Base-by-base conservation (phyloP, 1,284 basidiomycete genomes). In the Trametes sp. region DNA sequence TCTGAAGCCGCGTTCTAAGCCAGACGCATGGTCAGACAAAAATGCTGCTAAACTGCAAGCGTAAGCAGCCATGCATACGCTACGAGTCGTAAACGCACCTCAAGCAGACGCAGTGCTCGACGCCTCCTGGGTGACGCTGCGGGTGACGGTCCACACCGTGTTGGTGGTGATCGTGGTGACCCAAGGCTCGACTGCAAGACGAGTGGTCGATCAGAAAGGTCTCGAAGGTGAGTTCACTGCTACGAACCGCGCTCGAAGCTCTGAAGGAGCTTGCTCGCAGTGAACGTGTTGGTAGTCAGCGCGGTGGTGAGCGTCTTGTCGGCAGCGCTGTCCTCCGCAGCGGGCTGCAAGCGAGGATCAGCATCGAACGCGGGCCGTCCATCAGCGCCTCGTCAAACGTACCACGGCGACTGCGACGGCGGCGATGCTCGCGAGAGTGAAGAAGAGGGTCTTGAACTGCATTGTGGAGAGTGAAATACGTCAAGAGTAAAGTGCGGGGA, bases 371-470 rank as follows among this genome's bases (percentile, higher is more conserved):
- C 23, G 13, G 21, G 44, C 33, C 16, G 16, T 6, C 51, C 16
- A 51, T 6, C 16, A 19, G 6, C 24, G 38, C 56, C 9, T 41
- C 11, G 6, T n/a, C 38, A 8, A 7, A 44, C 52, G 11, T 31
- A 68, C 66, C 1, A 38, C 57, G 16, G 66, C 66, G 21, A 57
- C 35, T 8, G 66, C 64, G n/a, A 59, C 49, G 29, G 64, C 59
- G 29, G 57, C 61, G 59, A 63, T 49, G 59, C 59, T 58, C 14
- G 46, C 63, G 48, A 68, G 61, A 21, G 66, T 36, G 57, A 68
- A 13, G 54, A 68, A 16, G 57, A 68, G 44, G 31, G 61, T 49
- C 54, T 65, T 68, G 63, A 68, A 65, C 54, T 65, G 66, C 66
- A 68, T 68, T 13, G 53, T 54, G 31, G 38, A 36, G 38, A 31